Conservation (phyloP, 768 basidiomycete species). For the Tylopilus subfusipes region DNA sequence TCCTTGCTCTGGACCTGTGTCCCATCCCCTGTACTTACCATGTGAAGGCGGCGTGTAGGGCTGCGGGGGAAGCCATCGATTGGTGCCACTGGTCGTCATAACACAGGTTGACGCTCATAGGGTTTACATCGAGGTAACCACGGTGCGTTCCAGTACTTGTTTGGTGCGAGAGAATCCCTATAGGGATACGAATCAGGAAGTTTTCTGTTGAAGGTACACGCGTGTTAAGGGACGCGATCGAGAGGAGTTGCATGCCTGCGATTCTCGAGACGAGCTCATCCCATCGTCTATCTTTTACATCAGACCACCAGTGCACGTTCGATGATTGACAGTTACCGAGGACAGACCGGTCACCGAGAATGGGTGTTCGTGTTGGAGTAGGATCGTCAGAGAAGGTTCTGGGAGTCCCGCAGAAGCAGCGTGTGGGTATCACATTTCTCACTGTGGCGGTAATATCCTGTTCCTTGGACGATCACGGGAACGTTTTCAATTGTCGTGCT, state of each 20-base stretch:
- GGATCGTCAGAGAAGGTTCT: not conserved
- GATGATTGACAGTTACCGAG: not conserved
- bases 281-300: not conserved
- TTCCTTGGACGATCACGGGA: not conserved
- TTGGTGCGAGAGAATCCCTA: not conserved
- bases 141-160: not conserved
- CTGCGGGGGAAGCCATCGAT: slow-evolving; percentile 7
- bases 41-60: slow-evolving; percentile 14
- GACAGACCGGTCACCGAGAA: not conserved
- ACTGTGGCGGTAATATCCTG: not conserved
- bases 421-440: not conserved
- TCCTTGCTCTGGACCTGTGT: not conserved
- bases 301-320: not conserved
- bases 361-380: not conserved
- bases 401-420: not conserved
- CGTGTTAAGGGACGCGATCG: not conserved
- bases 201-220: not conserved
- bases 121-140: slow-evolving; percentile 3
- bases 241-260: not conserved
- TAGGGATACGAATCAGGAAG: not conserved
- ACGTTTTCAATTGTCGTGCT: not conserved
- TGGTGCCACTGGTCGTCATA: not conserved
- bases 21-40: not conserved
- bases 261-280: not conserved
- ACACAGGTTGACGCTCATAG: not conserved